Conservation (phyloP, 2,329 filamentous ascomycete species). For the Penicillium thymicola region DNA sequence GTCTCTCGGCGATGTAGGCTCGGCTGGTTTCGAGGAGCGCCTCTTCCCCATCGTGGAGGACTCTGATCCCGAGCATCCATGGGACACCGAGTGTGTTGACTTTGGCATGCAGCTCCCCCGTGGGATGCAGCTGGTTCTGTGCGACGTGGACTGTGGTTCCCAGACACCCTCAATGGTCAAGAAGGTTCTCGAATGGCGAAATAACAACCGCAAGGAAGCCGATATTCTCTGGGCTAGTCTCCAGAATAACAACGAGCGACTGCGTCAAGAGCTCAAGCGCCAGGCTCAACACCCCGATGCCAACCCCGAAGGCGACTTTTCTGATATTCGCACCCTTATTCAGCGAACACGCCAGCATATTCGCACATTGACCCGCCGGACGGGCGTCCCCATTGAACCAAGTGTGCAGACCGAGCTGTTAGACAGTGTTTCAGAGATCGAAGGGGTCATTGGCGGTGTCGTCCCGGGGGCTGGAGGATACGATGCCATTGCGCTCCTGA, state of each 20-base stretch:
- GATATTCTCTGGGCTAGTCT: constrained; percentile 70
- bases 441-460: constrained; percentile 84
- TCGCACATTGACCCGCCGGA: constrained; percentile 69
- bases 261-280: constrained; percentile 62
- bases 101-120: constrained; percentile 67
- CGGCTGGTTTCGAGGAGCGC: constrained; percentile 62
- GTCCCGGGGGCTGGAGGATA: constrained; percentile 93
- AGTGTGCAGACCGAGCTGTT: constrained; percentile 77
- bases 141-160: constrained; percentile 91
- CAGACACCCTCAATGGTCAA: constrained; percentile 96
- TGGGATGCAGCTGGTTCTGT: constrained; percentile 81
- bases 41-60: constrained; percentile 67
- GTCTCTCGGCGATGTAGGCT: constrained; percentile 63
- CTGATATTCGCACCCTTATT: constrained; percentile 53
- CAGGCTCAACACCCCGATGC: constrained; percentile 47
- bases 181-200: constrained; percentile 79
- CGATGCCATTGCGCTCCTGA: constrained; percentile 79
- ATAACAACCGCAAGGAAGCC: constrained; percentile 61
- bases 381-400: constrained; percentile 85
- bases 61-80: constrained; percentile 49
- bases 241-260: constrained; percentile 68
- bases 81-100: constrained; percentile 77
- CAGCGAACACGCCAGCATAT: constrained; percentile 58
- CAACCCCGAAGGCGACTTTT: constrained; percentile 46
- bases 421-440: constrained; percentile 66